Percentiles rank a stretch among this genome's conserved stretches.
Evolutionary conservation across 176 grass and related monocot species (phyloP).

Genomic region (Miscanthus lutarioriparius): DNA sequence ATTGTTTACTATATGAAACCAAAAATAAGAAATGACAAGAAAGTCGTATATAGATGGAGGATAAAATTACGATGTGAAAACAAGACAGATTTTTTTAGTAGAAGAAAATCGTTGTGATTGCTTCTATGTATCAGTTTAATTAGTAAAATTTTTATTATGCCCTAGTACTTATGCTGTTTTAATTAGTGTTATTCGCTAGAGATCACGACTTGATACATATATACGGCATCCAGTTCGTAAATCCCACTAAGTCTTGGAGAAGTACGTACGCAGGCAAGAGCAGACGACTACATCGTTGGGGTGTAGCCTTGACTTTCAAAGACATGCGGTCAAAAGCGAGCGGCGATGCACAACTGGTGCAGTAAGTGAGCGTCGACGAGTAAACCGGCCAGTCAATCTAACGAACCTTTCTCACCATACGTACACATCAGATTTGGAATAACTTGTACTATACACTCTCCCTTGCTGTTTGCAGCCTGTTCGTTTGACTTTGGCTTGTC

Average conservation of each 20-base stretch:
- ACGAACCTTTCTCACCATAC: neutral
- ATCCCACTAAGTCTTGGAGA: neutral
- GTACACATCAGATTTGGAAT: neutral
- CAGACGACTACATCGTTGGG: neutral
- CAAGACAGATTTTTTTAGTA: too few relatives aligned
- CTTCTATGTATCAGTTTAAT: neutral
- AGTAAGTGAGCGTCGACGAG: neutral
- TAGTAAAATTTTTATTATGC: neutral
- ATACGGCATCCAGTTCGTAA: neutral
- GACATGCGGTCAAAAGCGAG: neutral
- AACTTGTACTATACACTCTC: too few relatives aligned
- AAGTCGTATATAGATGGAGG: too few relatives aligned
- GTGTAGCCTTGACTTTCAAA: neutral
- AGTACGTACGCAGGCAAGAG: neutral
- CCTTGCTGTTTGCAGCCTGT: too few relatives aligned
- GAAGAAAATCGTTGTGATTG: neutral
- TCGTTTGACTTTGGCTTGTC: too few relatives aligned
- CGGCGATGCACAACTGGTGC: neutral
- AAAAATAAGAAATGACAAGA: too few relatives aligned
- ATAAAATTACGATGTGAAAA: too few relatives aligned
- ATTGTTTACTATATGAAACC: too few relatives aligned
- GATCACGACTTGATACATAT: too few relatives aligned
- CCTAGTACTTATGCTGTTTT: too few relatives aligned
- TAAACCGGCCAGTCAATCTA: conserved; percentile 2
- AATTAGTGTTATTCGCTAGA: too few relatives aligned